A percentile compares a stretch with the other conserved stretches of the same genome.
Conservation (phyloP, 2,329 filamentous ascomycete genomes). For the Monilinia vaccinii-corymbosi region DNA sequence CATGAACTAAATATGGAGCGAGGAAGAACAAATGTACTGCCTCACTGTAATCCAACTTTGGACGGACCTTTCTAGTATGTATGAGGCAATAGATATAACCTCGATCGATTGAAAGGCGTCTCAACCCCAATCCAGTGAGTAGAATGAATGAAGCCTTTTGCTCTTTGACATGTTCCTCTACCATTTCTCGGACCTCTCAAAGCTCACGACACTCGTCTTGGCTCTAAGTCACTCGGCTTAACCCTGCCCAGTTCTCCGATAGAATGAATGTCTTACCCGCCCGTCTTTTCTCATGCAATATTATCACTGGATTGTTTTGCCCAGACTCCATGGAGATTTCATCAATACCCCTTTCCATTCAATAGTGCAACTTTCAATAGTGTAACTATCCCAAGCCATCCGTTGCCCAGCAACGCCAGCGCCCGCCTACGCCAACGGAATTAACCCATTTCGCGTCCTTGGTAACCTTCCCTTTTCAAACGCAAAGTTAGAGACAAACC, state of each 20-base stretch:
- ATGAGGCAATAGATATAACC: not conserved
- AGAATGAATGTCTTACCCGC: not conserved
- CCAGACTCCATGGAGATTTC: not conserved
- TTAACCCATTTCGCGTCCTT: not conserved
- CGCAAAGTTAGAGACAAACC: too few relatives aligned
- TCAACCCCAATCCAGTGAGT: not conserved
- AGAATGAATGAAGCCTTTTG: too few relatives aligned
- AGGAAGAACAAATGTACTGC: too few relatives aligned
- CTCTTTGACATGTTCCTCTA: not conserved
- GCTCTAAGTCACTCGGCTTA: not conserved
- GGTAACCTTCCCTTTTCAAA: not conserved
- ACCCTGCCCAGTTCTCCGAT: not conserved
- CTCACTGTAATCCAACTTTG: too few relatives aligned
- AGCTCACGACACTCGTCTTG: not conserved
- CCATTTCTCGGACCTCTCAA: not conserved
- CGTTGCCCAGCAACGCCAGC: not conserved
- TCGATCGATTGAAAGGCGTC: not conserved
- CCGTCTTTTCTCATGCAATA: not conserved
- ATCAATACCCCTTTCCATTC: too few relatives aligned
- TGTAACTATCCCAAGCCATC: not conserved
- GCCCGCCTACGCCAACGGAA: too few relatives aligned
- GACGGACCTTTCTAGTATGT: not conserved
- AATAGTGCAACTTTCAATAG: not conserved
- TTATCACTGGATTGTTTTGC: not conserved
- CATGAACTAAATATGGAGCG: too few relatives aligned